Base-by-base conservation (phyloP, 495 filamentous ascomycete species). In the Diplogelasinospora grovesii region DNA sequence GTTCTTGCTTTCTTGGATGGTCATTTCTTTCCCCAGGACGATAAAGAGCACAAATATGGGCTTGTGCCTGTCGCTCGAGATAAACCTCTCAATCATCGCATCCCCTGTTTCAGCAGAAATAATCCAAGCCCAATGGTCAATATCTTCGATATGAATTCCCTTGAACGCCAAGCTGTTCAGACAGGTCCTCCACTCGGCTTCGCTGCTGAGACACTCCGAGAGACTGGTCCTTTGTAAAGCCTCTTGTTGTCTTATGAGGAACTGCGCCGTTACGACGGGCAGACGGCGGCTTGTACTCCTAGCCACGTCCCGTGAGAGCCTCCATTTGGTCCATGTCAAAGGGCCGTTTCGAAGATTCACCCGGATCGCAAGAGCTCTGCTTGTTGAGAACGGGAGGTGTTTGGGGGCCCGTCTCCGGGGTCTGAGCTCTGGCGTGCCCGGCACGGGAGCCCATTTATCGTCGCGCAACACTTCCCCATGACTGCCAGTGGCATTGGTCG, bases 51-150 rank as follows among this genome's bases (percentile, higher is more conserved):
- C 33, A 27, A 70, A 71, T 3, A 57, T 37, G 10, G 68, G 68
- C 26, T 57, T 70, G n/a, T 45, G 52, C 10, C 24, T 38, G 15
- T 53, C 45, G 36, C 56, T 55, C 5, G 48, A 49, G 33, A 61
- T 22, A 22, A 70, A 56, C 8, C 66, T 56, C 29, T 58, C 39
- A 15, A 65, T 38, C 19, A 55, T 54, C 28, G 28, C 26, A 32
- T 69, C 65, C 18, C 54, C 50, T 21, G 53, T 45, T 15, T 56
- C 41, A 0, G 55, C 60, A 1, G 59, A 59, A 10, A 71, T 25
- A 29, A 71, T 64, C 65, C 64, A 68, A 25, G 57, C 47, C 68
- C 66, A 70, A 38, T 61, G 57, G 25, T 51, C 47, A 19, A 69
- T 22, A 19, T 64, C 48, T 18, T 46, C 49, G 25, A 28, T 46